Evolutionary conservation across 352 stramenopile genomes (phyloP).

Genomic region (Lagenidium sp.): DNA sequence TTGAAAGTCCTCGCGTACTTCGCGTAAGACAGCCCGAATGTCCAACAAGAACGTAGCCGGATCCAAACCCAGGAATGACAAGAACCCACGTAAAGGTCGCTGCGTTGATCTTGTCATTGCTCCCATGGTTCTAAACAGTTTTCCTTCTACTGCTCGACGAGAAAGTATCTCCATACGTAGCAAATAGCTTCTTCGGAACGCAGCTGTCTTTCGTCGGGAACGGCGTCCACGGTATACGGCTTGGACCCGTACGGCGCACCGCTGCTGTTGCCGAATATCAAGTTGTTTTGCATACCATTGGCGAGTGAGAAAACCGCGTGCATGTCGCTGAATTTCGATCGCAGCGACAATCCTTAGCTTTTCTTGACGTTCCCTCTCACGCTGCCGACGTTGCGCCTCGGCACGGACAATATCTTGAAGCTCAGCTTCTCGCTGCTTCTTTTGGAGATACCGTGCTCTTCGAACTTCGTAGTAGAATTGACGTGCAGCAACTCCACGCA

Average conservation of each 20-base stretch:
- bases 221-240: slow-evolving; percentile 67
- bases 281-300: slow-evolving; percentile 48
- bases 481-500: slow-evolving; percentile 55
- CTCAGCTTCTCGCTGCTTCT: slow-evolving; percentile 61
- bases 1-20: slow-evolving; percentile 66
- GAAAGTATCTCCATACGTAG: slow-evolving; percentile 70
- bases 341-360: slow-evolving; percentile 36
- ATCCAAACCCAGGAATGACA: slow-evolving; percentile 73
- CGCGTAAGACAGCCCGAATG: slow-evolving; percentile 41
- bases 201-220: slow-evolving; percentile 44
- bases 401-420: slow-evolving; percentile 54
- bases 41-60: slow-evolving; percentile 68
- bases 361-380: slow-evolving; percentile 39
- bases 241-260: slow-evolving; percentile 42
- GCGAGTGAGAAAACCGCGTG: slow-evolving; percentile 42
- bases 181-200: slow-evolving; percentile 61
- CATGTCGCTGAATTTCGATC: slow-evolving; percentile 61
- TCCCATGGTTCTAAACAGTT: slow-evolving; percentile 42
- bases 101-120: slow-evolving; percentile 51
- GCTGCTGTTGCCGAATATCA: slow-evolving; percentile 36
- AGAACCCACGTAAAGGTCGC: slow-evolving; percentile 44
- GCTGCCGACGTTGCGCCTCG: slow-evolving; percentile 31
- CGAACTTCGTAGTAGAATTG: slow-evolving; percentile 54
- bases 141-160: slow-evolving; percentile 48
- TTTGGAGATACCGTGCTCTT: slow-evolving; percentile 35